Base-by-base conservation (phyloP, 2,329 filamentous ascomycete species). In the Trichoderma koningii region DNA sequence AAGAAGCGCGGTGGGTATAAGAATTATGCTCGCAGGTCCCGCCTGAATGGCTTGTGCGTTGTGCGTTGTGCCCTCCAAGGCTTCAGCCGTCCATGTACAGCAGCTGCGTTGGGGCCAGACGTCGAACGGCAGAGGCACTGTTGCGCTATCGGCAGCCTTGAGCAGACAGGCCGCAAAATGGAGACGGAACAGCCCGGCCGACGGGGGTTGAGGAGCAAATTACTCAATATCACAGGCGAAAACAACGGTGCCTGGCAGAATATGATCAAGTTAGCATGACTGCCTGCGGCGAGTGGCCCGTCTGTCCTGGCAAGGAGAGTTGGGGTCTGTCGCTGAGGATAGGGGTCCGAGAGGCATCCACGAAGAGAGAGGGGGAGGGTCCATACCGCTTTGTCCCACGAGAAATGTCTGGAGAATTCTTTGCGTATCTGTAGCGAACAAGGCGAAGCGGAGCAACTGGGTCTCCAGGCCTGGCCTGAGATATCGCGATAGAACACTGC, bases 61-160 rank as follows among this genome's bases (percentile, higher is more conserved):
- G 65, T 70, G 42, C 66, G 64, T 66, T 55, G 47, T 67, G 55
- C 70, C 66, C 71, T 68, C 63, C 60, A 63, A 67, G 59, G 63
- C 63, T 66, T 63, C 69, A 67, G 61, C 66, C 68, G 70, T 75
- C 74, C 73, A 76, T 75, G 66, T 73, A 75, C 69, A 67, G 66
- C 55, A 61, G 51, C 42, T 55, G 62, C 55, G 63, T 59, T 52
- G 55, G 55, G 55, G 55, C 55, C 45, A 51, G 38, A 57, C 41
- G 38, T 56, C 60, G 60, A 55, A 23, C 23, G 50, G 50, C 60
- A 44, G 57, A 66, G 60, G 51, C 55, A 50, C 55, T 55, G 56
- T 55, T 48, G 50, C 51, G 52, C 55, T 64, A 64, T 57, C 63
- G 48, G 28, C 30, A 34, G 30, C 30, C 30, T 34, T 34, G 50